phyloP scores from a whole-genome alignment of 148 eudicot genomes.

The Pharnaceum exiguum region DNA sequence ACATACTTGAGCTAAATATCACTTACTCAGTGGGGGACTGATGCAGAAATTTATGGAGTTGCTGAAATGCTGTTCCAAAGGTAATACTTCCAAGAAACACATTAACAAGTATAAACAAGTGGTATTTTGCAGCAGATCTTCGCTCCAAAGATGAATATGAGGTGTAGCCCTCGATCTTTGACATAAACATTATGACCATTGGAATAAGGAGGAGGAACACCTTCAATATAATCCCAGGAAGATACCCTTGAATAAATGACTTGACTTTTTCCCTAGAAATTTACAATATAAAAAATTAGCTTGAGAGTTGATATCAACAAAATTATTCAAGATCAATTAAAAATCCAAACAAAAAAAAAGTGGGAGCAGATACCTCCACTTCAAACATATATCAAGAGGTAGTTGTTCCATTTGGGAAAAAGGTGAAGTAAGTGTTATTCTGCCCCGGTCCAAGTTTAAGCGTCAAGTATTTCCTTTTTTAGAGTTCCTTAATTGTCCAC shows the following conservation, averaged over 20 bases:
- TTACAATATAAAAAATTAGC: neutral
- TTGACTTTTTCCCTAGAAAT: conserved; percentile 34
- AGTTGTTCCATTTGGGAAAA: no score
- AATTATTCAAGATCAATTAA: no score
- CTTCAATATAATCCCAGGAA: conserved; percentile 58
- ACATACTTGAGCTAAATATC: neutral
- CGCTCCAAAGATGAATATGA: conserved; percentile 50
- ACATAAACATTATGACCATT: conserved; percentile 51
- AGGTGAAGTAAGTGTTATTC: no score
- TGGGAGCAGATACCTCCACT: no score
- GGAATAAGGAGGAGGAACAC: conserved; percentile 53
- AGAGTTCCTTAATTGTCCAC: no score
- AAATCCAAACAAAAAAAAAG: no score
- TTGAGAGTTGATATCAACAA: neutral
- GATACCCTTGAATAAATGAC: conserved; percentile 49
- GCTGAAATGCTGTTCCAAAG: conserved; percentile 54
- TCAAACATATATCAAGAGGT: no score
- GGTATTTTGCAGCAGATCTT: conserved; percentile 50
- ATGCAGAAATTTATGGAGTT: conserved; percentile 41
- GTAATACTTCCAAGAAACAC: conserved; percentile 60
- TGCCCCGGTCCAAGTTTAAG: no score
- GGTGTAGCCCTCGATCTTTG: conserved; percentile 52
- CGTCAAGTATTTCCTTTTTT: no score
- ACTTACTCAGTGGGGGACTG: conserved; percentile 58
- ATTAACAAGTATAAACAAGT: conserved; percentile 52